Conservation (phyloP, 164 flowering plant species). For the Santalum album region DNA sequence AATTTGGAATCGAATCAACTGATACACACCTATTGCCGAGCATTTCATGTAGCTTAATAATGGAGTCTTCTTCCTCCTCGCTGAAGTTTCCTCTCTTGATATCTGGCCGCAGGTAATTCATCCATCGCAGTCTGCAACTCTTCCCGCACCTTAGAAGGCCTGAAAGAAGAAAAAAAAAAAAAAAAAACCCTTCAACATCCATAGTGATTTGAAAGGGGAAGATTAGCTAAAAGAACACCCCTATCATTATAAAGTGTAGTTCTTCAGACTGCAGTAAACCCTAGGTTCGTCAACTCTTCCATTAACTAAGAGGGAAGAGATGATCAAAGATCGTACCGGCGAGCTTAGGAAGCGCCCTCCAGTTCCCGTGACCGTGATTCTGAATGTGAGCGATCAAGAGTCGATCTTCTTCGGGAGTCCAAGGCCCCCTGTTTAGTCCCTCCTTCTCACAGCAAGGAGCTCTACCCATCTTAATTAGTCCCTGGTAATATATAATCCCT, state of each 20-base stretch:
- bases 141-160: slow-evolving; percentile 12
- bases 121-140: slow-evolving; percentile 15
- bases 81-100: slow-evolving; percentile 15
- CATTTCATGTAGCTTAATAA: slow-evolving; percentile 7
- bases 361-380: slow-evolving; percentile 5
- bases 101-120: slow-evolving; percentile 10
- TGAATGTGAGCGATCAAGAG: slow-evolving; percentile 4
- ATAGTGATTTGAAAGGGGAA: no score
- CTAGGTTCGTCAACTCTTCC: no score
- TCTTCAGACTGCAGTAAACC: no score
- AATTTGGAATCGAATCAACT: no score
- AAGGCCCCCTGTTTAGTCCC: slow-evolving; percentile 16
- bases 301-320: no score
- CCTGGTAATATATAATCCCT: no score
- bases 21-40: slow-evolving; percentile 10
- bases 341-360: slow-evolving; percentile 14
- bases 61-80: slow-evolving; percentile 13
- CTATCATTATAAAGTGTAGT: no score
- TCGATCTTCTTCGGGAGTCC: slow-evolving; percentile 15
- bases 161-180: not conserved
- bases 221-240: no score
- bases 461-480: slow-evolving; percentile 9
- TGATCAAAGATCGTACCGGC: slow-evolving; percentile 7
- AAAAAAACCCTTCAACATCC: no score
- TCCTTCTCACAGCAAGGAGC: slow-evolving; percentile 15